Evolutionary conservation across 192 early-diverging fungal species (phyloP).

Genomic region (Coemansia sp.): DNA sequence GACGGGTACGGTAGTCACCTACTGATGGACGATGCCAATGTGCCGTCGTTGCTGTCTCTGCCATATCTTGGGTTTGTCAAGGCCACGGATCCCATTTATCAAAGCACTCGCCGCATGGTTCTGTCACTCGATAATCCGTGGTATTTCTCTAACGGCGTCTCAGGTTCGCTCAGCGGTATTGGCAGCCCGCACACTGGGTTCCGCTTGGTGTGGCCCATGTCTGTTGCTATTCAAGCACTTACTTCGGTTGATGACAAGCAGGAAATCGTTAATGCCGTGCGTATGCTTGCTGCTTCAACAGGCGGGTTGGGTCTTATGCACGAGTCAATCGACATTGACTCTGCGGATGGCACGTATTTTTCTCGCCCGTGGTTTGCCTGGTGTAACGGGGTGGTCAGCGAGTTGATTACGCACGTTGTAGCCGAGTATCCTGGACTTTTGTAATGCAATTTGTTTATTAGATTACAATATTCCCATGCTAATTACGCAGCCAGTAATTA

Average conservation of each 20-base stretch:
- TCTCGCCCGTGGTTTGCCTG: conserved; percentile 60
- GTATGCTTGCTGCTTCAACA: conserved; percentile 43
- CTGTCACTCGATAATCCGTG: conserved; percentile 49
- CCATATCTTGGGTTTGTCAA: conserved; percentile 59
- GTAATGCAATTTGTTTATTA: not conserved
- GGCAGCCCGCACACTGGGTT: conserved; percentile 60
- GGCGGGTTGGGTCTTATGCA: conserved; percentile 58
- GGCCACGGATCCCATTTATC: conserved; percentile 49
- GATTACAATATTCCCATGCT: conserved; percentile 5
- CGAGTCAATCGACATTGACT: conserved; percentile 56
- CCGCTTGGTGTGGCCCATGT: conserved; percentile 61
- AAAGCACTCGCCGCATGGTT: conserved; percentile 53
- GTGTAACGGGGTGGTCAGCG: conserved; percentile 46
- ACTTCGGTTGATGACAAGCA: conserved; percentile 31
- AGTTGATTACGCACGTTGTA: not conserved
- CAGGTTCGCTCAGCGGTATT: conserved; percentile 36
- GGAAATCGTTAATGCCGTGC: conserved; percentile 46
- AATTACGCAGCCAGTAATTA: conserved; percentile 18
- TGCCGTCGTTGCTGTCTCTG: conserved; percentile 58
- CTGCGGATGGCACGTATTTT: conserved; percentile 19
- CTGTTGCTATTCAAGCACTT: conserved; percentile 50
- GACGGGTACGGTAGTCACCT: conserved; percentile 61
- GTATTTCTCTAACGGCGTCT: conserved; percentile 13
- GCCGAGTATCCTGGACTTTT: not conserved
- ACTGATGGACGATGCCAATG: not conserved